A percentile compares a stretch with the other conserved stretches of the same genome.
phyloP scores from a whole-genome alignment of 2,329 filamentous ascomycete genomes.

The Pseudonectria buxi region DNA sequence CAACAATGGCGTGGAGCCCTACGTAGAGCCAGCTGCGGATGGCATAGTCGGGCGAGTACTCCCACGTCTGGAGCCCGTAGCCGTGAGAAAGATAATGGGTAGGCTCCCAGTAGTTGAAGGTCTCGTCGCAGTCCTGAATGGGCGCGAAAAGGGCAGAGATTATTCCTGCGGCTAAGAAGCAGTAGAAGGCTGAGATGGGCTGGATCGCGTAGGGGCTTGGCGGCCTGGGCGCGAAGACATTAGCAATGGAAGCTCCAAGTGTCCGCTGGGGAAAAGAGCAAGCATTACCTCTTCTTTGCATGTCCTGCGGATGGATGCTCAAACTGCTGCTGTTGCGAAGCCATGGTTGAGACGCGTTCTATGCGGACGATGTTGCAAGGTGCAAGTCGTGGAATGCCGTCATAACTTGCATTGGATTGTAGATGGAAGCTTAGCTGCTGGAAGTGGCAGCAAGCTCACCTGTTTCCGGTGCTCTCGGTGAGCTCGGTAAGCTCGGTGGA shows the following conservation, averaged over 20 bases:
- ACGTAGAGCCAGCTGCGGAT: constrained; percentile 96
- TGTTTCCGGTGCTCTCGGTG: constrained; percentile 14
- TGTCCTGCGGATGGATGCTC: constrained; percentile 44
- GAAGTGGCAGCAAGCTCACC: constrained; percentile 3
- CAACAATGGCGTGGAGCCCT: constrained; percentile 66
- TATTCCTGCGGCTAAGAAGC: constrained; percentile 67
- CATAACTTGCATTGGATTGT: constrained; percentile 16
- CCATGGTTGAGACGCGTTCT: constrained; percentile 35
- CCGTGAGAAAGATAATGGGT: constrained; percentile 89
- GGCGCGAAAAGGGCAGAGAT: constrained; percentile 77
- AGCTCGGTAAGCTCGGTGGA: constrained; percentile 11
- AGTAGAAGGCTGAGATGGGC: constrained; percentile 70
- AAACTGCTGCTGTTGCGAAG: constrained; percentile 29
- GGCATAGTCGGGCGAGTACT: constrained; percentile 91
- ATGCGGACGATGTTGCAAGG: constrained; percentile 7
- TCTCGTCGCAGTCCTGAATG: constrained; percentile 97
- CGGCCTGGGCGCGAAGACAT: constrained; percentile 25
- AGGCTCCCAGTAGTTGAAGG: constrained; percentile 99
- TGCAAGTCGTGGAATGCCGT: constrained; percentile 17
- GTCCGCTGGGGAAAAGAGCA: neutral
- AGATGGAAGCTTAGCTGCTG: constrained; percentile 15
- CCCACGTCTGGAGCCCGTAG: constrained; percentile 95
- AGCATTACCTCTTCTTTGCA: constrained; percentile 44
- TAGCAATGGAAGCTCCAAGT: constrained; percentile 6
- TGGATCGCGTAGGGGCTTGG: constrained; percentile 57